Evolutionary conservation across 2,329 filamentous ascomycete genomes (phyloP).

Genomic region (Aspergillus uvarum): DNA sequence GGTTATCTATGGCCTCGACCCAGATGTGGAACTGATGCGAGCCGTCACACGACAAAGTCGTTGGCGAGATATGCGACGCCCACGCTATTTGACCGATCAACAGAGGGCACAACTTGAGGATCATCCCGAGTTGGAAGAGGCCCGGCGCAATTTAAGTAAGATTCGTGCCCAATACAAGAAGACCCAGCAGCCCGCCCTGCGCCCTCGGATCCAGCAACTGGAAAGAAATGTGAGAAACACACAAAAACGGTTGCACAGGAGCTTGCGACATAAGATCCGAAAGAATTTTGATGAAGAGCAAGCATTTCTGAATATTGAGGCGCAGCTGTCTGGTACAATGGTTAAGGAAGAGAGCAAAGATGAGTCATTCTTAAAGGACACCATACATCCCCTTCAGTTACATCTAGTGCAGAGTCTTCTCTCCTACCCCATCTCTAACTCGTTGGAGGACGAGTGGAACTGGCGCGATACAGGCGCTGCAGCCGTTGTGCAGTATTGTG

Average conservation of each 20-base stretch:
- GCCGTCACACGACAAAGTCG: conserved; percentile 19
- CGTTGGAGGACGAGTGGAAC: conserved; percentile 23
- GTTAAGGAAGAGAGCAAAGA: conserved; percentile 9
- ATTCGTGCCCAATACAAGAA: conserved; percentile 9
- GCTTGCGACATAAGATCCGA: conserved; percentile 13
- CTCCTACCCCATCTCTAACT: conserved; percentile 21
- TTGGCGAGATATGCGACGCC: conserved; percentile 20
- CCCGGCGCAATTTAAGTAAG: conserved; percentile 8
- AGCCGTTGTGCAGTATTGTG: conserved; percentile 22
- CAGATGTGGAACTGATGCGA: conserved; percentile 16
- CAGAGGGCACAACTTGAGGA: conserved; percentile 17
- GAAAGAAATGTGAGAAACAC: too few relatives aligned
- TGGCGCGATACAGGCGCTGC: conserved; percentile 19
- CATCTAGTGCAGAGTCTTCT: conserved; percentile 25
- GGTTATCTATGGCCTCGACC: conserved; percentile 23
- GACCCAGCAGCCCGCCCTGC: too few relatives aligned
- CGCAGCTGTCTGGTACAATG: conserved; percentile 11
- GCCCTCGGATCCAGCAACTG: too few relatives aligned
- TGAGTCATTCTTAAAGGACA: conserved; percentile 15
- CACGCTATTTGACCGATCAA: conserved; percentile 18
- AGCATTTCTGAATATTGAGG: conserved; percentile 20
- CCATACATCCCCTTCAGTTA: conserved; percentile 21
- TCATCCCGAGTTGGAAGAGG: conserved; percentile 14
- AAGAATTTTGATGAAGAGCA: conserved; percentile 19
- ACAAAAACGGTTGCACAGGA: conserved; percentile 12